Evolutionary conservation across 2,329 filamentous ascomycete species (phyloP), one percentile per base, ranked within the genome.

Genomic region (Colletotrichum coccodes): DNA sequence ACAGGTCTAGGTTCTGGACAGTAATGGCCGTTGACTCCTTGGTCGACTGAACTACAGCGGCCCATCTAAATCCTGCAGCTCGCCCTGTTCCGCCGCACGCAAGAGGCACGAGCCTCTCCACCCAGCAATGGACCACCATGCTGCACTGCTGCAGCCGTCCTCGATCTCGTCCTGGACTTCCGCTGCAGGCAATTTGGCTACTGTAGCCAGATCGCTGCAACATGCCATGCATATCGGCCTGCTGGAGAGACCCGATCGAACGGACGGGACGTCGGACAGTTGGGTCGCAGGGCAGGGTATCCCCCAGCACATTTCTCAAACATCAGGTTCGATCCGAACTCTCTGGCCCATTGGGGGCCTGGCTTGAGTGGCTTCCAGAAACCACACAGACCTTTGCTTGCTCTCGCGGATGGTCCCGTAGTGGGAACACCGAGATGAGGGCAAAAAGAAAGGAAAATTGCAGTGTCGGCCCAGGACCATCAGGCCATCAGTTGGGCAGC

Each of bases 401-500:
- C 53, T 47, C 18, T 36, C 18, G 49, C 61, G 66, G 66, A 47
- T 49, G 54, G 47, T 69, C 66, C 61, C 56, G 56, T 32, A 30
- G 61, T 56, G 61, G 56, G 38, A 50, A 60, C 62, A 34, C 16
- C 23, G 50, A 50, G 42, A 60, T 56, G 54, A 69, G n/a, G n/a
- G 23, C 32, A 44, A 34, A 18, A 47, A 36, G 49, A 57, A 66
- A 60, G 54, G 56, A 60, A 68, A 18, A 69, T 60, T 66, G 47
- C 53, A 49, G 8, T 50, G 26, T 47, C 34, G 8, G 60, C 54
- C 52, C 21, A 62, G 57, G 38, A 46, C 23, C 44, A 40, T 71
- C 60, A 42, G 69, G 60, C 66, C 50, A 57, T 26, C 23, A 11
- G 57, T 71, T 61, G 66, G 69, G 69, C 69, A 71, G 50, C 69